Evolutionary conservation across 345 rosid genomes (phyloP), one percentile per base, ranked within the genome.

Genomic region (Boechera divaricarpa): DNA sequence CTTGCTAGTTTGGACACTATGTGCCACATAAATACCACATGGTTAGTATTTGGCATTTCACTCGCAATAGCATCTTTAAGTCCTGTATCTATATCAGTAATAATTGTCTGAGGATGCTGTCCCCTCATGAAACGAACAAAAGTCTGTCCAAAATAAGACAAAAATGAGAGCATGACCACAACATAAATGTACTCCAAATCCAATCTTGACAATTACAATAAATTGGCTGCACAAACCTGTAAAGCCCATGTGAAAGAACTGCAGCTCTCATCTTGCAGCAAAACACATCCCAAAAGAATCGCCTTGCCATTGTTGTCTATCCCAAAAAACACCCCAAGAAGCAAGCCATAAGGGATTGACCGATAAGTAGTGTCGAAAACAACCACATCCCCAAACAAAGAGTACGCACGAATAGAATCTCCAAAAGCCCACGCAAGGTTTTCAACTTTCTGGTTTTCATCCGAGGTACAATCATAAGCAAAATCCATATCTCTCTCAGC

Each of bases 361-460:
- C 88, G 88, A 72, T 88, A 90, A 3, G 86, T 74, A 49, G 93
- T 88, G 73, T 94, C 97, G 72, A 94, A 90, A 62, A 81, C 83
- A 35, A 94, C 87, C 5, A 83, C 95, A 81, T 94, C 97, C 2
- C 98, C 97, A 74, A 73, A 94, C 9, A 88, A 5, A 5, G 86
- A 44, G 72, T 82, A 88, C 2, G 91, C 90, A 74, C 83, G 83
- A 44, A 83, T 67, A 45, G 90, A 88, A 44, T 90, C 90, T 12
- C 91, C 92, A 81, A 52, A 94, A 10, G 97, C 87, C 98, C 97
- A 94, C 0, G 92, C 94, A 73, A 92, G 85, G 68, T 87, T 90
- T 72, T 89, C 98, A 67, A 90, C 87, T 83, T 88, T 94, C 49
- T 70, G 85, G 62, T 76, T 88, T 57, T 81, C 95, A 78, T 90